Evolutionary conservation across 805 yeast genomes (phyloP).

Genomic region (Teunomyces kruisii): DNA sequence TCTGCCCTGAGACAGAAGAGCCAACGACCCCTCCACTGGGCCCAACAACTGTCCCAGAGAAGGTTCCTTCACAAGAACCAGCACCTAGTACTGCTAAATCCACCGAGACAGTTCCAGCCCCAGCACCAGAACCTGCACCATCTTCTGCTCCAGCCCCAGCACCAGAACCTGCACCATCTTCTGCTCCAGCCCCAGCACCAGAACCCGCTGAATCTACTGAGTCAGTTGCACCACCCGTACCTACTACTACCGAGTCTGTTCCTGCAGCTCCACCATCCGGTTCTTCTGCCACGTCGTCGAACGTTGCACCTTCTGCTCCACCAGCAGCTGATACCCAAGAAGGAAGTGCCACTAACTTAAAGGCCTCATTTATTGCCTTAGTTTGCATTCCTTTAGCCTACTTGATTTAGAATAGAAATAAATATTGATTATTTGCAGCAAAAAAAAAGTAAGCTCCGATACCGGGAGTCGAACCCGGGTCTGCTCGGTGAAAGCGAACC

Average conservation of each 20-base stretch:
- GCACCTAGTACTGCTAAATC: constrained; percentile 2
- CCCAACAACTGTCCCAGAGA: neutral
- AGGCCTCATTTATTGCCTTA: constrained; percentile 28
- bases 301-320: constrained; percentile 1
- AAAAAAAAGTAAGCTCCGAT: constrained; percentile 51
- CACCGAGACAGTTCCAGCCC: constrained; percentile 4
- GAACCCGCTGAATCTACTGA: constrained; percentile 5
- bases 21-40: constrained; percentile 7
- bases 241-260: too few relatives aligned
- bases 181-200: constrained; percentile 6
- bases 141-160: constrained; percentile 7
- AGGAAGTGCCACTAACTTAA: constrained; percentile 17
- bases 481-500: constrained; percentile 85
- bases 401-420: constrained; percentile 25
- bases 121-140: constrained; percentile 11
- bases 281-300: too few relatives aligned
- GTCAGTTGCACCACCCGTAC: constrained; percentile 6
- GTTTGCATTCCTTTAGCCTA: constrained; percentile 35
- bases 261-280: constrained; percentile 5
- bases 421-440: neutral
- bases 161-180: constrained; percentile 8
- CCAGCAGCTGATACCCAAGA: constrained; percentile 1
- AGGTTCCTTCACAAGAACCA: constrained; percentile 4
- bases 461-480: constrained; percentile 88
- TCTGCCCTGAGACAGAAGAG: constrained; percentile 12